A percentile compares a stretch with the other conserved stretches of the same genome.
phyloP scores from a whole-genome alignment of 176 grass and related monocot species.

The Tuctoria greenei region DNA sequence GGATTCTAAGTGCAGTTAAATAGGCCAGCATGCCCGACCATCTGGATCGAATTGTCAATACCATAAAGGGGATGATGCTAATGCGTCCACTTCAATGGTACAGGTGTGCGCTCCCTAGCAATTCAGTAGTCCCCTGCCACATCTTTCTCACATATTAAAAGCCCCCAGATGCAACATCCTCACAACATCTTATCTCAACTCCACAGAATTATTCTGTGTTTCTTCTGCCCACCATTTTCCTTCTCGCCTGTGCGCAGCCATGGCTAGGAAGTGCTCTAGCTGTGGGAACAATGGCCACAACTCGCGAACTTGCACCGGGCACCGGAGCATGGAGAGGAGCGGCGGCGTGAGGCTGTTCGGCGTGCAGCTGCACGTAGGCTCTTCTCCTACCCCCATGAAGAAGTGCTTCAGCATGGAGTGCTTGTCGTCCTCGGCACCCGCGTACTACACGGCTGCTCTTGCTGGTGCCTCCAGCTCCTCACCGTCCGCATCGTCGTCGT shows the following conservation, averaged over 20 bases:
- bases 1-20: slow-evolving; percentile 46
- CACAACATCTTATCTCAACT: slow-evolving; percentile 36
- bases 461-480: slow-evolving; percentile 46
- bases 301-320: slow-evolving; percentile 69
- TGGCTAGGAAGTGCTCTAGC: slow-evolving; percentile 89
- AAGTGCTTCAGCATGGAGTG: slow-evolving; percentile 89
- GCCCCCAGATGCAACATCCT: slow-evolving; percentile 31
- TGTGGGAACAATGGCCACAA: slow-evolving; percentile 95
- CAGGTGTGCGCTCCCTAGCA: slow-evolving; percentile 47
- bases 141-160: slow-evolving; percentile 41
- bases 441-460: slow-evolving; percentile 36
- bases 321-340: background rate
- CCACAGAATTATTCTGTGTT: slow-evolving; percentile 31
- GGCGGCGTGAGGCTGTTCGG: slow-evolving; percentile 69
- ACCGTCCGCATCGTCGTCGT: slow-evolving; percentile 63
- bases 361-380: slow-evolving; percentile 64
- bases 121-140: slow-evolving; percentile 40
- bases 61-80: slow-evolving; percentile 41
- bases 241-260: slow-evolving; percentile 11
- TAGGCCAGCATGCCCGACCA: slow-evolving; percentile 24
- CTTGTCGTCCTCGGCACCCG: slow-evolving; percentile 44
- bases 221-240: background rate
- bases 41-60: slow-evolving; percentile 47
- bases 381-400: slow-evolving; percentile 50
- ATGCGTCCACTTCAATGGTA: slow-evolving; percentile 47